Evolutionary conservation across 1,284 basidiomycete species (phyloP), one percentile per base, ranked within the genome.

Genomic region (Apiotrichum akiyoshidainum): DNA sequence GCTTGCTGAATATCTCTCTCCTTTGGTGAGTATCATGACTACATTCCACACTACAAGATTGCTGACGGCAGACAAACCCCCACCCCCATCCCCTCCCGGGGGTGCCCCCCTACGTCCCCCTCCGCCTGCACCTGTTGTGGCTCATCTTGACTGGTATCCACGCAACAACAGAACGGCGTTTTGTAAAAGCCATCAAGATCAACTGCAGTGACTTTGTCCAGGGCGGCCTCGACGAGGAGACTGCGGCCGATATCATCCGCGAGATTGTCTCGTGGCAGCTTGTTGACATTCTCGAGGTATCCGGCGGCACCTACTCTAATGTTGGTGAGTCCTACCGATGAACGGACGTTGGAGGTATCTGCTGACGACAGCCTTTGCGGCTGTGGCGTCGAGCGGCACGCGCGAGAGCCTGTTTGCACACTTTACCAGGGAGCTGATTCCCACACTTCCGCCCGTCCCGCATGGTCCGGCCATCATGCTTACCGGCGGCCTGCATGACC

Each of bases 171-270:
- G 83, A 86, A 0, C 65, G 72, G 5, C 72, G 81, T 19, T 97
- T 97, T 70, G 78, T 88, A 14, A 67, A 96, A 21, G 89, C 90
- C 1, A 79, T 98, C 71, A 97, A 98, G 71, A 78, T 96, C 51
- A 97, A 92, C 71, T 87, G 88, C 26, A 86, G 86, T 0, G 94
- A 97, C 73, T 96, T 92, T 66, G 80, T 86, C 1, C 78, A 81
- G 54, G 80, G 82, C 5, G 81, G 69, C 1, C 65, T 75, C 6
- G 68, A 72, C 60, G 72, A 76, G 55, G 58, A 46, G 8, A 62
- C 66, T 39, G 59, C 71, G 2, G 58, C 67, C 16, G 68, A 72
- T 8, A 63, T 76, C 34, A 68, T 78, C 62, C 65, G 67, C 26
- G 68, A 71, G 51, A 69, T 78, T 33, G 69, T 73, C 1, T 72